These are phyloP conservation scores for Sparassis latifolia DNA, from an alignment of 1,284 basidiomycete genomes.

Conservation along the genomic window DNA sequence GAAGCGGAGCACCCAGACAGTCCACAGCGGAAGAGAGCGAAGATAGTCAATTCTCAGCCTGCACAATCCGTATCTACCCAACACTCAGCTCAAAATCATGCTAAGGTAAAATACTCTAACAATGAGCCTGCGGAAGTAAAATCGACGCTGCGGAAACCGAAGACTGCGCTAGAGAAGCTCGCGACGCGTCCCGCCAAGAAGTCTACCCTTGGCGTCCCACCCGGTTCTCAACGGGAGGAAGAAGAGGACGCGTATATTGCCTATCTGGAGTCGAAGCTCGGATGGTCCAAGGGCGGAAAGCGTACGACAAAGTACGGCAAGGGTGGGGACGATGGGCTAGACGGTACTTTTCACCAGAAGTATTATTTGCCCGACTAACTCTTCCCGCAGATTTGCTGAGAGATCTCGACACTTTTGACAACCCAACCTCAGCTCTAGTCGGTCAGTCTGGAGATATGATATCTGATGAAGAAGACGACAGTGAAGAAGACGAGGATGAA, in stretches of 20 bases:
- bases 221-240: constrained; percentile 18
- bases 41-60: constrained; percentile 11
- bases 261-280: constrained; percentile 25
- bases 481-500: constrained; percentile 9
- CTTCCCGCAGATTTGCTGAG: constrained; percentile 17
- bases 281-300: constrained; percentile 21
- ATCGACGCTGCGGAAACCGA: constrained; percentile 6
- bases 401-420: constrained; percentile 21
- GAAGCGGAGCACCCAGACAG: constrained; percentile 35
- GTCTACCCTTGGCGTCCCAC: constrained; percentile 1
- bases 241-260: constrained; percentile 27
- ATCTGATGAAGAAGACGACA: constrained; percentile 5
- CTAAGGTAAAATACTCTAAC: background rate
- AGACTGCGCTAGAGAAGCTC: constrained; percentile 32
- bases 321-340: constrained; percentile 25
- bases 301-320: constrained; percentile 20
- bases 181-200: constrained; percentile 13
- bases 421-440: constrained; percentile 1
- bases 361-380: background rate
- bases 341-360: constrained; percentile 14
- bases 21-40: constrained; percentile 40
- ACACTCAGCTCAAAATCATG: background rate
- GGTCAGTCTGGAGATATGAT: background rate
- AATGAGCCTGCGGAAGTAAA: background rate
- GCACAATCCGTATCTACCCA: background rate